Evolutionary conservation across 805 yeast species (phyloP), one percentile per base, ranked within the genome.

Genomic region (Metschnikowia reukaufii): DNA sequence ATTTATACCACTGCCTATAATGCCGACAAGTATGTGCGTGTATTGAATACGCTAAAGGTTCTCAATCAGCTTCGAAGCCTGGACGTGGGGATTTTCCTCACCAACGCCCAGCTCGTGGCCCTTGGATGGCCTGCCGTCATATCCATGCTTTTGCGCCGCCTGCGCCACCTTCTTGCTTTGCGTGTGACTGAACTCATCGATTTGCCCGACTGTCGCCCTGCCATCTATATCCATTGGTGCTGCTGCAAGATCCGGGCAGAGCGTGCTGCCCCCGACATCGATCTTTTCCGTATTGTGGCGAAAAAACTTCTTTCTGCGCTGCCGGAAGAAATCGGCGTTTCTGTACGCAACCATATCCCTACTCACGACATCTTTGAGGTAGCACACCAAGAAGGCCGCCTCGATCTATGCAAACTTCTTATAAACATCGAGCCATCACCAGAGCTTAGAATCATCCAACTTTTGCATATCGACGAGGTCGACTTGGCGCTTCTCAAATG

Each of bases 311-410:
- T 51, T 4, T 52, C 66, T 1, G 58, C 59, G 3, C 47, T 53
- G 9, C 43, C 48, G 9, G 39, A 73, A n/a, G 15, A 19, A 13
- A 20, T 16, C 7, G 9, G 17, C 10, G 42, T 36, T 30, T 34
- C 34, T 4, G 41, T 33, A 27, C 75, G 36, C 3, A 75, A 83
- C 16, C 52, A 51, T 18, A 50, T 70, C 7, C 73, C 90, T 0
- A 83, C 80, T 49, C 77, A 79, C 5, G 70, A 74, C 21, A 78
- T 89, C 21, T 82, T 88, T 0, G 68, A 73, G 7, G 73, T 79
- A 15, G 94, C 96, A 0, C 79, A 77, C 56, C 83, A 84, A 57
- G 97, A 92, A 64, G 98, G 98, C 1, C 72, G 98, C 21, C 62
- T 77, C 9, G 71, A 74, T 19, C 66, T 94, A 18, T 84, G 96